These are phyloP conservation scores for Annona cherimola DNA, from an alignment of 164 flowering plant genomes.

Conservation along the genomic window DNA sequence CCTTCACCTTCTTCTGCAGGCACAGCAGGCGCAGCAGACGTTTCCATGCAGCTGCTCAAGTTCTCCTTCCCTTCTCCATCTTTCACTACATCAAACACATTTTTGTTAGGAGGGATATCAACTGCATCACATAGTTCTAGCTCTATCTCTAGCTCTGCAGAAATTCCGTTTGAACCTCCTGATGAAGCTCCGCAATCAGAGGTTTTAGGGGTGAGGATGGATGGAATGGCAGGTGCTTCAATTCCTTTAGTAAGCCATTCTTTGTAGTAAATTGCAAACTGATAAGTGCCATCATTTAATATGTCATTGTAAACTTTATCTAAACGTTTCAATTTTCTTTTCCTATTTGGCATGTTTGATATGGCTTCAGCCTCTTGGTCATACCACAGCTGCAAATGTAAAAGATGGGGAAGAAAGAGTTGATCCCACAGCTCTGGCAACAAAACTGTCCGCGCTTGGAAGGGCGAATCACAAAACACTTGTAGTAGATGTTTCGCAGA, in stretches of 20 bases:
- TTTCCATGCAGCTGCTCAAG: constrained; percentile 21
- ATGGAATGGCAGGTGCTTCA: constrained; percentile 59
- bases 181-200: constrained; percentile 23
- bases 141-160: constrained; percentile 38
- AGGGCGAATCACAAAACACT: constrained; percentile 68
- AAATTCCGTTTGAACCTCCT: constrained; percentile 26
- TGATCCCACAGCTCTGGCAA: constrained; percentile 61
- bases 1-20: constrained; percentile 28
- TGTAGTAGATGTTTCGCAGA: constrained; percentile 66
- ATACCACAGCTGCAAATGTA: constrained; percentile 57
- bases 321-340: constrained; percentile 45
- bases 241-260: constrained; percentile 67
- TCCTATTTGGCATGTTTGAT: constrained; percentile 26
- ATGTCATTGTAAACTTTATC: constrained; percentile 51
- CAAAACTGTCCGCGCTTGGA: constrained; percentile 45
- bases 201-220: constrained; percentile 36
- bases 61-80: constrained; percentile 22
- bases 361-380: constrained; percentile 47
- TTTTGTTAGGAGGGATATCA: constrained; percentile 24
- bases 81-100: constrained; percentile 20
- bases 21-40: constrained; percentile 25
- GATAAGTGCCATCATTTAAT: constrained; percentile 54
- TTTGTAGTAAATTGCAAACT: constrained; percentile 68
- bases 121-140: constrained; percentile 49
- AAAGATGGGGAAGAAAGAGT: constrained; percentile 56